Evolutionary conservation across 176 grass and related monocot genomes (phyloP).

Genomic region (Cymbopogon citratus): DNA sequence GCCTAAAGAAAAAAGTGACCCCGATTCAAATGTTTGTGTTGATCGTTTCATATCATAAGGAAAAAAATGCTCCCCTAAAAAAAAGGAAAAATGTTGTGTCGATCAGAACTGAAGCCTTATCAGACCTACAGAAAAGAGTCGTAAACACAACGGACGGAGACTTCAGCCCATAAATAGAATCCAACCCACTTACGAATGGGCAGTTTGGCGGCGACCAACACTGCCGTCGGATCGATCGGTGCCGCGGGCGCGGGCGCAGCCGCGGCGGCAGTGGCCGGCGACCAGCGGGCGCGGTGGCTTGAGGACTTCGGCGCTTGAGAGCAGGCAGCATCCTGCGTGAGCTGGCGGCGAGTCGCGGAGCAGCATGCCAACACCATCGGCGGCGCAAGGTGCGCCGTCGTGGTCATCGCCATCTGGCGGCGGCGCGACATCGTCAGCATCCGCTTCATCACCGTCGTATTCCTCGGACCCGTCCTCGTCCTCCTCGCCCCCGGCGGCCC

Average conservation of each 20-base stretch:
- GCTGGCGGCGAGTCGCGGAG: neutral
- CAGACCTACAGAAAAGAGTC: no score
- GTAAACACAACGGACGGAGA: neutral
- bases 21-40: no score
- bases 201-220: neutral
- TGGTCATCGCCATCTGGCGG: neutral
- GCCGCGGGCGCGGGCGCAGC: neutral
- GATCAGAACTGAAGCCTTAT: no score
- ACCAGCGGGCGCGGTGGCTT: neutral
- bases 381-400: neutral
- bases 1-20: no score
- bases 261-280: neutral
- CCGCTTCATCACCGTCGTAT: neutral
- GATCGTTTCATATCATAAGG: no score
- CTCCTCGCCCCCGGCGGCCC: neutral
- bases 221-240: neutral
- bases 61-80: no score
- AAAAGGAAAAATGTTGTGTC: no score
- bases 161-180: neutral
- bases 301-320: neutral
- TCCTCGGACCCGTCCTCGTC: neutral
- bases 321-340: neutral
- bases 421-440: neutral
- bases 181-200: neutral
- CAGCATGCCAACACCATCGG: neutral